Evolutionary conservation across 305 asterid species (phyloP), one percentile per base, ranked within the genome.

Genomic region (Euphrasia arctica): DNA sequence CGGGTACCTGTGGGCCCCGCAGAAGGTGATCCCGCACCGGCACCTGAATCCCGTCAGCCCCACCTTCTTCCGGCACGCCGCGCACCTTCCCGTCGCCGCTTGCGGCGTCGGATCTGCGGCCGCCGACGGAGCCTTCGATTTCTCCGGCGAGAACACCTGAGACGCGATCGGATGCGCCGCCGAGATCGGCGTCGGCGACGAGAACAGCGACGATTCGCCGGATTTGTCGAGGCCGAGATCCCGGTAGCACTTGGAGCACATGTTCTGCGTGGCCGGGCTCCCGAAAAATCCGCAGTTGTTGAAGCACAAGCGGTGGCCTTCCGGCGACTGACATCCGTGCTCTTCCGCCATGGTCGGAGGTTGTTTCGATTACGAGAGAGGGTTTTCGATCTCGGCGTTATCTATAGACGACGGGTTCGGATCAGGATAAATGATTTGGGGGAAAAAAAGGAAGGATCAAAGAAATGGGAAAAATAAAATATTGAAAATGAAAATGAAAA

Each of bases 1-100:
- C 43, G 97, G 94, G 82, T 90, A 84, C 76, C 97, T 68, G 56
- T 90, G 97, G 71, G 75, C 73, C 81, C 97, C 95, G 55, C 97
- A 90, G 84, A 85, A 87, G 3, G 92, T 87, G 56, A 69, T 77
- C 67, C 90, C 97, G 39, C 97, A 90, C 77, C 89, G 72, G 74
- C 97, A 90, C 76, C 83, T 73, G 73, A 90, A 90, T 60, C 95
- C 97, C 45, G 78, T 82, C 77, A 90, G 67, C 42, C 97, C 92
- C 55, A 90, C 90, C 77, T 80, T 90, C 77, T 81, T 90, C 87
- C 83, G 66, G 74, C 97, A 90, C 10, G 68, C 29, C 3, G 72
- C 77, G 77, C 97, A 90, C 83, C 95, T 70, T 54, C 72, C 80
- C 68, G 85, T 5, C 71, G 68, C 51, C 51, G 15, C 51, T 15